These are phyloP conservation scores for Kazachstania viticola DNA, from an alignment of 805 yeast genomes.

Conservation along the genomic window DNA sequence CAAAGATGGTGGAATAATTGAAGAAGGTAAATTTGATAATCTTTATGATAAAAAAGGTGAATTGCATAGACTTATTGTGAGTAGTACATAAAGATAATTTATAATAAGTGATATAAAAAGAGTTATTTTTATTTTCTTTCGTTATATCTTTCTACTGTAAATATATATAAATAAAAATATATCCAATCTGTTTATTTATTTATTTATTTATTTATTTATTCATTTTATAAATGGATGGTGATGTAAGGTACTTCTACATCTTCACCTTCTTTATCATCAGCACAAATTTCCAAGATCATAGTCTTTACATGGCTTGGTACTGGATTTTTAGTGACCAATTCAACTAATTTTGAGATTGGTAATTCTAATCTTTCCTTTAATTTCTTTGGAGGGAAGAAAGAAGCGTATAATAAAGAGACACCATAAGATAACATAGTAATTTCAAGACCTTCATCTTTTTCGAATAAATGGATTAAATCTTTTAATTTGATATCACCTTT, in stretches of 20 bases:
- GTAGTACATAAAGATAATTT: neutral
- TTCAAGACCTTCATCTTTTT: slow-evolving; percentile 72
- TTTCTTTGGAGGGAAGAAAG: slow-evolving; percentile 88
- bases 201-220: neutral
- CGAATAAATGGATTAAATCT: slow-evolving; percentile 63
- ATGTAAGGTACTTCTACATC: slow-evolving; percentile 93
- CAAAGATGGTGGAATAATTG: slow-evolving; percentile 37
- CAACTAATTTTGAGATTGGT: slow-evolving; percentile 65
- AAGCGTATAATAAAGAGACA: slow-evolving; percentile 80
- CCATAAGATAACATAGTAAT: slow-evolving; percentile 88
- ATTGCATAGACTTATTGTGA: slow-evolving; percentile 1
- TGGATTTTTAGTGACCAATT: slow-evolving; percentile 75
- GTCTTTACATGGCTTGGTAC: slow-evolving; percentile 63
- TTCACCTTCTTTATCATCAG: slow-evolving; percentile 86
- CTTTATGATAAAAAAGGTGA: slow-evolving; percentile 8
- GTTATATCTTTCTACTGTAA: neutral
- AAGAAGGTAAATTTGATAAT: slow-evolving; percentile 31
- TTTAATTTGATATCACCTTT: slow-evolving; percentile 66
- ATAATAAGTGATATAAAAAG: neutral
- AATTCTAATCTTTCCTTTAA: slow-evolving; percentile 61
- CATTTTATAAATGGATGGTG: slow-evolving; percentile 41
- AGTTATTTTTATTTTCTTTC: neutral
- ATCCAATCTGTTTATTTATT: neutral
- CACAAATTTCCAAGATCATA: slow-evolving; percentile 79
- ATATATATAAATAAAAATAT: neutral